Conservation (phyloP, 306 rosid genomes). For the Macrotyloma uniflorum region DNA sequence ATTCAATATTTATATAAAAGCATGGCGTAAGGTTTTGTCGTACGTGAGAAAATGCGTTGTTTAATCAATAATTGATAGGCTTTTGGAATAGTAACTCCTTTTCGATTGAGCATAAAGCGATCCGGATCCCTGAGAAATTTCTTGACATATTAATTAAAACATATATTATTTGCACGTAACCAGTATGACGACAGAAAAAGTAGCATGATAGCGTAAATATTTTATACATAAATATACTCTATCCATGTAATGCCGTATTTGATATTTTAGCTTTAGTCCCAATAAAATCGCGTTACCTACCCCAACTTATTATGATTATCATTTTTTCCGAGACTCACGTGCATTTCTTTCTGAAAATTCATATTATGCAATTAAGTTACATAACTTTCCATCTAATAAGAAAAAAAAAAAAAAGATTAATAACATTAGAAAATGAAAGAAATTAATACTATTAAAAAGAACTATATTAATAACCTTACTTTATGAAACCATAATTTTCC, state of each 20-base stretch:
- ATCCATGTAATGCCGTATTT: not conserved
- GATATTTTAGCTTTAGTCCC: no score
- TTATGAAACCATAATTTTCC: not conserved
- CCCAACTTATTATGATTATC: not conserved
- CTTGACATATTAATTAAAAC: not conserved
- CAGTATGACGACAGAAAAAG: not conserved
- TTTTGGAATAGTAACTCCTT: slow-evolving; percentile 33
- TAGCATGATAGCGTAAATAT: not conserved
- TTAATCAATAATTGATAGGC: slow-evolving; percentile 23
- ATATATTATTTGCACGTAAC: slow-evolving; percentile 6
- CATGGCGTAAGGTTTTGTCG: not conserved
- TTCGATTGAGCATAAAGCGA: not conserved
- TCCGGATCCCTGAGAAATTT: not conserved
- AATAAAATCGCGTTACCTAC: no score
- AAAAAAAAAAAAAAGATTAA: not conserved
- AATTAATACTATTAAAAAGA: not conserved
- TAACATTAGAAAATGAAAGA: not conserved
- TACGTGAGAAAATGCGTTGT: not conserved
- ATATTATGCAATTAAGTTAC: not conserved
- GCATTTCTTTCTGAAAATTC: not conserved
- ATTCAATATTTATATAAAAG: not conserved
- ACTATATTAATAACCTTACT: not conserved
- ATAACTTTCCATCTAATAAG: not conserved
- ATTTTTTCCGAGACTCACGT: not conserved
- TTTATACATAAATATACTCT: not conserved